phyloP scores from a whole-genome alignment of 495 filamentous ascomycete genomes.

The Penicillium steckii region DNA sequence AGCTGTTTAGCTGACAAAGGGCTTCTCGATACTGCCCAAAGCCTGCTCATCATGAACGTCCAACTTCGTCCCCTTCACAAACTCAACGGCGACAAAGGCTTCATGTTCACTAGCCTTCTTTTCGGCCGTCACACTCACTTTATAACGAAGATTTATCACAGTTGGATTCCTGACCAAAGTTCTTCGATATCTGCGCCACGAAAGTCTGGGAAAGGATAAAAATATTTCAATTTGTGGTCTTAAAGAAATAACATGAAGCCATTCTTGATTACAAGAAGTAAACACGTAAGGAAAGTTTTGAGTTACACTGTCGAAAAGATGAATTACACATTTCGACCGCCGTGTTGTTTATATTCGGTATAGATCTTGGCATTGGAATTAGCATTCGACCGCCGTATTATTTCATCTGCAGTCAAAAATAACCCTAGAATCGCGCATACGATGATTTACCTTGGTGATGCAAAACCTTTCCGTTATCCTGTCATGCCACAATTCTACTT shows the following conservation, averaged over 20 bases:
- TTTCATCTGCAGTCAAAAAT: neutral
- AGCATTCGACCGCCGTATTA: constrained; percentile 7
- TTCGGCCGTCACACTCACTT: neutral
- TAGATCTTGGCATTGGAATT: constrained; percentile 2
- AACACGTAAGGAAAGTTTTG: neutral
- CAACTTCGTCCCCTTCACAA: neutral
- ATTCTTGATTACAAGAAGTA: constrained; percentile 21
- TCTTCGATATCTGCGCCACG: neutral
- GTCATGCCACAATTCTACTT: neutral
- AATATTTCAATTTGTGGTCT: constrained; percentile 1
- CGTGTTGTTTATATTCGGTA: neutral
- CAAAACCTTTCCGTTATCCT: neutral
- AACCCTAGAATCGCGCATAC: neutral
- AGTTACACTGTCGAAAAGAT: constrained; percentile 8
- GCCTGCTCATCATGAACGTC: neutral
- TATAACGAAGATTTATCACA: neutral
- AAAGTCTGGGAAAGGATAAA: neutral
- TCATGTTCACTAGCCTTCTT: neutral
- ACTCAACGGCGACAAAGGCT: neutral
- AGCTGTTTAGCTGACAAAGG: neutral
- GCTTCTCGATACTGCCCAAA: neutral
- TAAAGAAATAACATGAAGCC: constrained; percentile 21
- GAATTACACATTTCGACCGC: constrained; percentile 18
- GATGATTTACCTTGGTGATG: neutral
- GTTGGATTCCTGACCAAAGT: neutral